These are phyloP conservation scores for Apiotrichum sp. DNA, from an alignment of 1,284 basidiomycete species.

Conservation along the genomic window DNA sequence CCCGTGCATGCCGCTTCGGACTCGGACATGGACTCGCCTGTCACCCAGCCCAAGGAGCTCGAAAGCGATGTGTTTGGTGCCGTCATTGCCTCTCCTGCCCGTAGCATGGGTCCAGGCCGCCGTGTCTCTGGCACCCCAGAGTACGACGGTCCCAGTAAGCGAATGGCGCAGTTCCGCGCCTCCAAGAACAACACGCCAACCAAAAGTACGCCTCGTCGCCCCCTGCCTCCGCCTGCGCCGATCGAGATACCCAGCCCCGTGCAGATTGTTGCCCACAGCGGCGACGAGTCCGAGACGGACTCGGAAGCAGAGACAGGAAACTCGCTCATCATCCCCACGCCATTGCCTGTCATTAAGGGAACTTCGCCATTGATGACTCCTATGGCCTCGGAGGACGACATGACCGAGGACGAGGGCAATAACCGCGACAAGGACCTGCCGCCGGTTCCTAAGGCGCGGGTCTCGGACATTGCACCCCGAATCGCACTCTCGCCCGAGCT, in stretches of 20 bases:
- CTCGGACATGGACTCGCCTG: not conserved
- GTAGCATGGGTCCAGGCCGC: conserved; percentile 7
- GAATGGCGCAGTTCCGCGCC: conserved; percentile 18
- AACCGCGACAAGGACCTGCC: not conserved
- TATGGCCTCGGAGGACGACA: not conserved
- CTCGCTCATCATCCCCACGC: conserved; percentile 24
- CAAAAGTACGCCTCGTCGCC: conserved; percentile 16
- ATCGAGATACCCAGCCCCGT: conserved; percentile 37
- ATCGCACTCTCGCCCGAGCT: conserved; percentile 7
- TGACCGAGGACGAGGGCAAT: not conserved
- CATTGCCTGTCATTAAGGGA: conserved; percentile 30
- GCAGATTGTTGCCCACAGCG: not conserved
- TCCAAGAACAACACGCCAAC: conserved; percentile 11
- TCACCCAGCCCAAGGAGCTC: not conserved
- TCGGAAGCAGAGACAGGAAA: not conserved
- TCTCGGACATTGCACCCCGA: conserved; percentile 3
- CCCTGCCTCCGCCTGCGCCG: conserved; percentile 25
- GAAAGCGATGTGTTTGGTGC: conserved; percentile 13
- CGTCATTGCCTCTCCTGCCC: conserved; percentile 10
- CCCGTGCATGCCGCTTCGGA: not conserved
- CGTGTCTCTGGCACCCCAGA: conserved; percentile 19
- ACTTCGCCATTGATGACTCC: conserved; percentile 31
- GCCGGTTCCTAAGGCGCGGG: conserved; percentile 2
- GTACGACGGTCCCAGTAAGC: conserved; percentile 39
- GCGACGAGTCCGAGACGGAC: conserved; percentile 11